Evolutionary conservation across 1,284 basidiomycete genomes (phyloP), one percentile per base, ranked within the genome.

Genomic region (Puccinia novopanici): DNA sequence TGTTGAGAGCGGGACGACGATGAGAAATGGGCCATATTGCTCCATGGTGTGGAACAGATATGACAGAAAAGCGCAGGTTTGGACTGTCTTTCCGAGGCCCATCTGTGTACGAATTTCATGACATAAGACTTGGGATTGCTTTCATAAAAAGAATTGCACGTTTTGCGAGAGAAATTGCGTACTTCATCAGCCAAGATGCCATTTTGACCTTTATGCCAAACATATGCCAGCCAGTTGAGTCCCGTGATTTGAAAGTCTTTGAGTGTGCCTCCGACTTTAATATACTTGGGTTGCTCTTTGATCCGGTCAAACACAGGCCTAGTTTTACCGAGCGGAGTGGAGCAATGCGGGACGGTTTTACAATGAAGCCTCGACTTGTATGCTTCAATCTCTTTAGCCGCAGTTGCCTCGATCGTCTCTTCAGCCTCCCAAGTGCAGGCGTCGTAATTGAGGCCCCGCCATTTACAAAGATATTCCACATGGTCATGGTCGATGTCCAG

Each of bases 231-330:
- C 97, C 97, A 99, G 86, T 99, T 99, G 82, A 99, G 88, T 48
- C 97, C 97, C 0, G 94, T 98, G 77, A 99, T 89, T 87, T 99
- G 97, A 88, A 99, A 99, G 83, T 98, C 96, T 87, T 99, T 99
- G 82, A 99, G 89, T 81, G 91, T 88, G 13, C 94, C 94, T 22
- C 94, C 93, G 77, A 80, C 76, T 75, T 86, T 87, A 83, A 99
- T 90, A 86, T 98, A 99, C 10, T 92, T 90, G 0, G 97, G 97
- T 86, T 98, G 94, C 85, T 93, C 92, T 24, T 89, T 89, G 84
- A 99, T 93, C 87, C 94, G 93, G 84, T 90, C 89, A 87, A 95
- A 98, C 27, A 88, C 82, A 0, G 96, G 97, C 42, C 97, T 89
- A 68, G 89, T 89, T 84, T 91, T 88, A 76, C 89, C 88, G 40